phyloP scores from a whole-genome alignment of 2,329 filamentous ascomycete genomes.

The Epichloe brachyelytri region DNA sequence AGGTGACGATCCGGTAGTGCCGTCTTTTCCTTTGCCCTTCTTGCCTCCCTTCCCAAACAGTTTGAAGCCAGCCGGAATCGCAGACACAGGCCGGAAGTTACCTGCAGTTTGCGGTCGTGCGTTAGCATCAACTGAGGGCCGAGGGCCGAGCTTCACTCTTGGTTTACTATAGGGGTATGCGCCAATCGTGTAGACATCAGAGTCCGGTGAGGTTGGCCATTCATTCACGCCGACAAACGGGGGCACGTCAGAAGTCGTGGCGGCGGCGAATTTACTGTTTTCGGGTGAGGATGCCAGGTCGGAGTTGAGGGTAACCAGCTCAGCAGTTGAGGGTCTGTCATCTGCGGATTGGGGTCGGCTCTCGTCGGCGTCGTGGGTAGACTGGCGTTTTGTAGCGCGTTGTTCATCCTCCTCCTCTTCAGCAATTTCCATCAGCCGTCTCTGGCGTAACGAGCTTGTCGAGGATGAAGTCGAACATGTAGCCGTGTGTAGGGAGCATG shows the following conservation, averaged over 20 bases:
- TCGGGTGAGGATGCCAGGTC: constrained; percentile 38
- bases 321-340: constrained; percentile 10
- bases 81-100: constrained; percentile 59
- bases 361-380: constrained; percentile 32
- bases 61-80: constrained; percentile 71
- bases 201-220: constrained; percentile 34
- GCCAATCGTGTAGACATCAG: constrained; percentile 31
- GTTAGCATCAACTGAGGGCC: constrained; percentile 58
- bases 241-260: constrained; percentile 35
- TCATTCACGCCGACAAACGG: constrained; percentile 36
- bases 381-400: constrained; percentile 44
- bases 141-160: constrained; percentile 80
- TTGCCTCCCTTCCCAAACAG: constrained; percentile 46
- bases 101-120: constrained; percentile 48
- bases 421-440: constrained; percentile 80
- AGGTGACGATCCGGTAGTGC: constrained; percentile 13
- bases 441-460: constrained; percentile 62
- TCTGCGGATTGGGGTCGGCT: constrained; percentile 18
- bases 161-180: constrained; percentile 46
- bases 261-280: constrained; percentile 33
- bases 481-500: constrained; percentile 79
- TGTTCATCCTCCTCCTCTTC: constrained; percentile 77
- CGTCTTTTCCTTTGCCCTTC: constrained; percentile 25
- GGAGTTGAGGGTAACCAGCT: constrained; percentile 36
- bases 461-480: constrained; percentile 78